These are phyloP conservation scores for Lenwebbia sp. DNA, from an alignment of 345 rosid species.

Conservation along the genomic window DNA sequence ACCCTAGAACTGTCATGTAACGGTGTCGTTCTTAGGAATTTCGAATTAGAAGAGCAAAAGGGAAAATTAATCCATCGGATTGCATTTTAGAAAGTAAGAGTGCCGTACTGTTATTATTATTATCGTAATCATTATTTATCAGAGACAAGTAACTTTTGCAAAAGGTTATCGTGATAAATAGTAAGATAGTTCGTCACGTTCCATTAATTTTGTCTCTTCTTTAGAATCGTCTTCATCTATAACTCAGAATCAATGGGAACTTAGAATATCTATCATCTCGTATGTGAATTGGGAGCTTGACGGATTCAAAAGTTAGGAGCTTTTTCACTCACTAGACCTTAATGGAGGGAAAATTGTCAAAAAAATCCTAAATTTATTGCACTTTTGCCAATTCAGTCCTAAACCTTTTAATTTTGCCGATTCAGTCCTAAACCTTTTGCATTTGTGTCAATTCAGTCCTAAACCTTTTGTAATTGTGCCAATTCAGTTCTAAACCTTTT, in stretches of 20 bases:
- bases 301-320: not conserved
- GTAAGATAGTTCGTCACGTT: not conserved
- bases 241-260: not conserved
- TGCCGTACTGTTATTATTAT: too few species aligned
- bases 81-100: not conserved
- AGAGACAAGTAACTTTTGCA: not conserved
- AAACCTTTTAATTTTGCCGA: too few species aligned
- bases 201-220: not conserved
- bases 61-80: not conserved
- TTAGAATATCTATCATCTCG: too few species aligned
- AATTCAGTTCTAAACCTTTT: too few species aligned
- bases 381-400: too few species aligned
- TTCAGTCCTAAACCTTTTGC: too few species aligned
- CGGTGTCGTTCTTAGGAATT: too few species aligned
- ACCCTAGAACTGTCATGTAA: not conserved
- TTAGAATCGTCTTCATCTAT: not conserved
- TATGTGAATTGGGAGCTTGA: not conserved
- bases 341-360: too few species aligned
- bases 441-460: too few species aligned
- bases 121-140: rapidly evolving
- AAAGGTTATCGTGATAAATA: not conserved
- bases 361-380: too few species aligned
- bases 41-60: not conserved
- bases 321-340: not conserved
- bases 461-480: too few species aligned